Conservation (phyloP, 2,329 filamentous ascomycete species). For the Hypoxylon sp. region DNA sequence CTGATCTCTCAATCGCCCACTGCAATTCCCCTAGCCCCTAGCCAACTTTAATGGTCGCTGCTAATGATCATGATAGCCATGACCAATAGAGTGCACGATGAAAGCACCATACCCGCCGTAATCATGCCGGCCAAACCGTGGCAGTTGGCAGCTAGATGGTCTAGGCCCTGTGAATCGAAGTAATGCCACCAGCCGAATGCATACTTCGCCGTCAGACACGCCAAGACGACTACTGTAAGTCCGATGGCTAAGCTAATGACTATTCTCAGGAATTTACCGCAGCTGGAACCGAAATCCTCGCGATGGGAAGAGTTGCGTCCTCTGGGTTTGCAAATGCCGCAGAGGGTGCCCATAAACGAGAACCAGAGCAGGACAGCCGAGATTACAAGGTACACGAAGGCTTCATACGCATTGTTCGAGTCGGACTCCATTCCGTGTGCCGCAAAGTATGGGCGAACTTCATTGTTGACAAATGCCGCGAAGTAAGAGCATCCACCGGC, state of each 20-base stretch:
- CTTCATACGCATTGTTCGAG: neutral
- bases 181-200: slow-evolving; percentile 15
- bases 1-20: neutral
- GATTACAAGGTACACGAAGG: slow-evolving; percentile 4
- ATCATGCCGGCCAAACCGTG: slow-evolving; percentile 3
- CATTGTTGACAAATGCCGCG: slow-evolving; percentile 16
- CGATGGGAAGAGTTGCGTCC: neutral
- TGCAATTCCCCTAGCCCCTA: neutral
- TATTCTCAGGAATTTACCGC: neutral
- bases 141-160: slow-evolving; percentile 15
- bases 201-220: neutral
- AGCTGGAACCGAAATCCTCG: neutral
- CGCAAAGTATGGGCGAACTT: slow-evolving; percentile 26
- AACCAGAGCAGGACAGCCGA: slow-evolving; percentile 17
- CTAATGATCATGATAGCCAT: neutral
- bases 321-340: neutral
- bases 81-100: neutral
- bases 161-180: slow-evolving; percentile 10
- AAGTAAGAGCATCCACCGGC: slow-evolving; percentile 22
- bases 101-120: neutral
- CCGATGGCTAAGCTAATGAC: neutral
- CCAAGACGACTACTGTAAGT: neutral
- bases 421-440: slow-evolving; percentile 1
- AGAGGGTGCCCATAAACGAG: neutral
- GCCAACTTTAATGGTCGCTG: neutral